Conservation (phyloP, 768 basidiomycete genomes). For the Mycena olivaceomarginata region DNA sequence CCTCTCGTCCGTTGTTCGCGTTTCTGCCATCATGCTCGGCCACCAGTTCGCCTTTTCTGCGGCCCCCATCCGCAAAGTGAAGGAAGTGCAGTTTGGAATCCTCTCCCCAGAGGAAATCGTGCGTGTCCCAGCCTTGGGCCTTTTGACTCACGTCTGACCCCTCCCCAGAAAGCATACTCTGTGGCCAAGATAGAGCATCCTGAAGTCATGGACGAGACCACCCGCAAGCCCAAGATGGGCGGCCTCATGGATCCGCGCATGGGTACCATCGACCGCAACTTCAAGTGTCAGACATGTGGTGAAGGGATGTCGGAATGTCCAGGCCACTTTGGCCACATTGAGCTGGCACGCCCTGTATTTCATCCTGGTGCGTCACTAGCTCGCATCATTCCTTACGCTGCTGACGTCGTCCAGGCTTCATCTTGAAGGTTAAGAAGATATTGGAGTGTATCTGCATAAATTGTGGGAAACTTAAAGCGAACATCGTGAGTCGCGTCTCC, state of each 20-base stretch:
- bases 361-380: constrained; percentile 85
- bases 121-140: constrained; percentile 55
- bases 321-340: constrained; percentile 99
- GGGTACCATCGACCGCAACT: constrained; percentile 98
- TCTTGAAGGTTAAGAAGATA: constrained; percentile 99
- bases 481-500: constrained; percentile 92
- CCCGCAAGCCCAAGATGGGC: constrained; percentile 91
- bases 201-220: constrained; percentile 98
- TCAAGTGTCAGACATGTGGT: constrained; percentile 99
- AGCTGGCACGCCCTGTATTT: constrained; percentile 97
- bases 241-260: constrained; percentile 98
- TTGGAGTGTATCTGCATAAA: constrained; percentile 99
- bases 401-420: constrained; percentile 82
- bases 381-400: background rate
- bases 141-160: constrained; percentile 44
- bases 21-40: constrained; percentile 78
- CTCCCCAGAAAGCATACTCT: constrained; percentile 94
- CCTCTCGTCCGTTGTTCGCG: constrained; percentile 36
- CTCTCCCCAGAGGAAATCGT: constrained; percentile 99
- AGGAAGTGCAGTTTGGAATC: constrained; percentile 99
- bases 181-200: constrained; percentile 99
- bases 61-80: constrained; percentile 96
- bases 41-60: constrained; percentile 95
- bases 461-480: constrained; percentile 98
- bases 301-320: constrained; percentile 99